A percentile compares a stretch with the other conserved stretches of the same genome.
Conservation (phyloP, 1,284 basidiomycete genomes). For the Athelia psychrophila region DNA sequence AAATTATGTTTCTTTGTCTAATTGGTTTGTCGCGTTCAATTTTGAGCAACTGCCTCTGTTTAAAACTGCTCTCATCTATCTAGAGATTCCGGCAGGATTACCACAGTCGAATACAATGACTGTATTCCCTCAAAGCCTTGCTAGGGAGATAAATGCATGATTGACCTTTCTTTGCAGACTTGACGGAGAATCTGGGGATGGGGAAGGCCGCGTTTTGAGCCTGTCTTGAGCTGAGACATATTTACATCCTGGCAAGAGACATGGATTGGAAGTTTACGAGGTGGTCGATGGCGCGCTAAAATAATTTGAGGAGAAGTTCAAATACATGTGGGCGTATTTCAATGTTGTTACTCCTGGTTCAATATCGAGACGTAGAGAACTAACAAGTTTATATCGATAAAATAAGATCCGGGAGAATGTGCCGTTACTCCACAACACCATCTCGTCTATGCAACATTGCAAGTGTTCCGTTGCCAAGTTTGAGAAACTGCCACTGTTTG, state of each 20-base stretch:
- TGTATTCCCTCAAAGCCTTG: slow-evolving; percentile 46
- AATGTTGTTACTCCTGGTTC: no score
- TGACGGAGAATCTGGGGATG: slow-evolving; percentile 78
- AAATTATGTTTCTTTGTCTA: slow-evolving; percentile 83
- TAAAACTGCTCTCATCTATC: slow-evolving; percentile 2
- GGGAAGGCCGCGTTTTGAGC: slow-evolving; percentile 64
- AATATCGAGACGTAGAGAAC: no score
- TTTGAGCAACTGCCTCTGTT: background rate
- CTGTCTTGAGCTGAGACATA: no score
- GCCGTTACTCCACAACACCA: no score
- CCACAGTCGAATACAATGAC: slow-evolving; percentile 87
- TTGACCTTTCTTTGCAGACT: slow-evolving; percentile 38
- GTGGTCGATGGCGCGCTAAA: slow-evolving; percentile 40
- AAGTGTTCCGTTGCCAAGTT: no score
- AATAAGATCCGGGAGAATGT: no score
- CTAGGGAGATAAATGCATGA: background rate
- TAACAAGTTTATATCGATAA: no score
- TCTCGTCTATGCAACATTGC: no score
- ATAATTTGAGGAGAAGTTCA: slow-evolving; percentile 55
- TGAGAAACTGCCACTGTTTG: background rate
- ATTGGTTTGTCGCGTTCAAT: slow-evolving; percentile 69
- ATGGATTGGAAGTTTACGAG: slow-evolving; percentile 60
- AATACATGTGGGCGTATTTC: slow-evolving; percentile 47
- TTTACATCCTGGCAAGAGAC: no score
- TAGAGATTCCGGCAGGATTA: slow-evolving; percentile 94